Base-by-base conservation (phyloP, 2,329 filamentous ascomycete species). In the Fusarium ambrosium region DNA sequence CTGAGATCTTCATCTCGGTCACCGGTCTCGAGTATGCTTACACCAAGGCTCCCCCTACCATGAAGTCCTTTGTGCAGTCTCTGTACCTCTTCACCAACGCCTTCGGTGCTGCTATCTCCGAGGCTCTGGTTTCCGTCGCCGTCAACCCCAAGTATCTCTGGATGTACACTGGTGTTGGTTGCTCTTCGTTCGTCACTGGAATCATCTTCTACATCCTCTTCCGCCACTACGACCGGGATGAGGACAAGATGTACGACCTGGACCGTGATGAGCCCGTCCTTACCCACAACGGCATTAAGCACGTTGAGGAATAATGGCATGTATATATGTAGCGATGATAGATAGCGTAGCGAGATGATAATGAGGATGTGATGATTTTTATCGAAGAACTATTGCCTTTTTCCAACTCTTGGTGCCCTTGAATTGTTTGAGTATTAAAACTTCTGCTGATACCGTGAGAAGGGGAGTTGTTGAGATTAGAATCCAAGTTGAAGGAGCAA, bases 11-110 rank as follows among this genome's bases (percentile, higher is more conserved):
- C 77, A 89, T 89, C 56, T 92, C 89, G 13, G 90, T 94, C 70
- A 93, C 92, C 1, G 90, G 90, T 70, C 87, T 93, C 13, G 92
- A 94, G 80, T 94, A 94, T 75, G 92, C 92, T 20, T 94, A 91
- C 82, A 93, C 91, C 78, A 93, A 94, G 82, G 92, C 92, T 0
- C 92, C 92, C 2, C 88, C 88, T 48, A 90, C 87, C 80, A 93
- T 94, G 91, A 89, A 91, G 80, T 90, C 89, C 0, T 90, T 90
- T 85, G 85, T 90, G 34, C 87, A 87, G 80, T 86, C 87, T 14
- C 78, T 92, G n/a, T 92, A 89, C 77, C 85, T 91, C 66, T 85
- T 92, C 71, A 92, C 89, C 43, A 89, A 85, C 55, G 90, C 90
- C 4, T 85, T 90, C 53, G 89, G 89, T 4, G 87, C 89, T 2